Evolutionary conservation across 352 stramenopile species (phyloP), one percentile per base, ranked within the genome.

Genomic region (Phytopythium montanum): DNA sequence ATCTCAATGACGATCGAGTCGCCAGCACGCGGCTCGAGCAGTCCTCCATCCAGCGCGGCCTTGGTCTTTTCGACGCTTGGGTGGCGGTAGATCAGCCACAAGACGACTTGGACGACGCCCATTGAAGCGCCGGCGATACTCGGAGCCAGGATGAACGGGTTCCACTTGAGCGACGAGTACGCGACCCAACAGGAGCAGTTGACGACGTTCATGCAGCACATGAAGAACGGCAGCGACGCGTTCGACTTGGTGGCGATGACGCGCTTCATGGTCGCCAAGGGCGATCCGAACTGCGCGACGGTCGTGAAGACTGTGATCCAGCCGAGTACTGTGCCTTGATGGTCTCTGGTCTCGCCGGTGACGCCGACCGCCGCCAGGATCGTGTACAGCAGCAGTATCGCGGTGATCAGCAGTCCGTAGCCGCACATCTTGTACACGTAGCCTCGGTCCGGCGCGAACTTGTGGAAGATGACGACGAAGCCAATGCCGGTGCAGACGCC

Each of bases 401-500:
- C 21, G 21, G 42, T 49, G 42, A 31, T 6, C 42, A 49, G 21
- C 42, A 49, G 42, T 10, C 42, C 42, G 10, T 49, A 49, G 1
- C n/a, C 21, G 42, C 42, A 49, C 61, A 64, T 64, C 33, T 64
- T 63, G 54, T 64, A 59, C 14, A 72, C 54, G 16, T 39, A 34
- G 10, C 16, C 13, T 9, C 65, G 65, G 44, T 66, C 61, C 0
- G 58, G 53, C 26, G 57, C 65, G 39, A 58, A 81, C 8, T 48
- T 57, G 41, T 69, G 65, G 61, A 69, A 72, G 48, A 69, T 59
- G 5, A 62, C 9, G 5, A 59, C 36, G 54, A 72, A 72, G n/a
- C 33, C 61, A 19, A 64, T 44, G n/a, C 57, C 68, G 25, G 58
- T 69, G 57, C 68, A 48, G 14, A 63, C 50, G 7, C 65, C 65